Evolutionary conservation across 2,329 filamentous ascomycete genomes (phyloP), one percentile per base, ranked within the genome.

Genomic region (Trichoderma polysporum): DNA sequence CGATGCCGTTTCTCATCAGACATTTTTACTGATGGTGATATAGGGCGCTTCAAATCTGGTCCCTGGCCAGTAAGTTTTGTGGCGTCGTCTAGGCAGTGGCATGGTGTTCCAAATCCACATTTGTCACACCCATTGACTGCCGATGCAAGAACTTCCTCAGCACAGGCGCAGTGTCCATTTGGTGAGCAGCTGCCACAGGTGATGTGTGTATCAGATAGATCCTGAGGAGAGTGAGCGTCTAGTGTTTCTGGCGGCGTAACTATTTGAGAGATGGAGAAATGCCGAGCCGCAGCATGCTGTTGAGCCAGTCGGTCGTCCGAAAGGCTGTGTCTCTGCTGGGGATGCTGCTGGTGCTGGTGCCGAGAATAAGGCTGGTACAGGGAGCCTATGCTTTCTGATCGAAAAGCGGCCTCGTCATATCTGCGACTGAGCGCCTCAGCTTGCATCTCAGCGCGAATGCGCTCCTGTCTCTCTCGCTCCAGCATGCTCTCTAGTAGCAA

Each of bases 71-170:
- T 68, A 13, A 80, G 79, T 64, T 86, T 81, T 27, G 90, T 82
- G 61, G 88, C 88, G 68, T 89, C 85, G 57, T 85, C 81, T 37
- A 89, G 82, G 69, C 89, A 91, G 72, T 88, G 84, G 72, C 91
- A 93, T 60, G 84, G 84, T 8, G 83, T 82, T 54, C 84, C 86
- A 8, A 87, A 78, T 19, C 84, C 86, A 75, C 91, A 93, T 66
- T 87, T 88, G 57, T 85, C 87, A 75, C 90, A 93, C 25, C 86
- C 88, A 27, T 85, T 74, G 7, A 82, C 75, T 37, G 85, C 79
- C n/a, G 79, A 80, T n/a, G 82, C 80, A 54, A 89, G 78, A 33
- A 82, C 86, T 68, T 86, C 82, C 25, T 89, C 86, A 57, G 85
- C 84, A 74, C 88, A 90, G 12, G 84, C 83, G 75, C 88, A 90